Evolutionary conservation across 352 stramenopile genomes (phyloP), one percentile per base, ranked within the genome.

Genomic region (Phytophthora pistaciae): DNA sequence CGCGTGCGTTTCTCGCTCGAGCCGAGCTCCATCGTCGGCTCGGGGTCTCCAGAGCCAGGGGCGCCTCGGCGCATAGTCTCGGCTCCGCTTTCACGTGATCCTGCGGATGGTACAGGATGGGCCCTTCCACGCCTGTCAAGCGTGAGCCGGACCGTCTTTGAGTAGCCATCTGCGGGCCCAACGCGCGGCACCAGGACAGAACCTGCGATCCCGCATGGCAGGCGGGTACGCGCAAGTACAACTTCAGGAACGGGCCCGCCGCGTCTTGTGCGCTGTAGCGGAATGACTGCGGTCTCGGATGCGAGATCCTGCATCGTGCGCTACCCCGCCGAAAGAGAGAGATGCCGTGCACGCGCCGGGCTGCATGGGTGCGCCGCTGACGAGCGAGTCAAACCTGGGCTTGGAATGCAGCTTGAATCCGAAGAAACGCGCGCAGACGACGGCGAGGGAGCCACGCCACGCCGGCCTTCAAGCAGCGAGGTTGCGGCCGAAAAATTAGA

Each of bases 91-190:
- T 50, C 36, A 52, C 36, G 38, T 56, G 65, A 72, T 72, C 56
- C 65, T 60, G 48, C 21, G 40, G 44, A 50, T 50, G 42, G 42
- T 50, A 21, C 42, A 20, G 42, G 18, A 48, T 44, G 46, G 53
- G 65, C 31, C 13, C 58, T 62, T 62, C 46, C 56, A 60, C 49
- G 48, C 66, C 40, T 63, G 62, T 56, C 62, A 60, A 70, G 33
- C 56, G 27, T 62, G 57, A 59, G 18, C 25, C n/a, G 58, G n/a
- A 48, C 54, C 38, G 60, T 58, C 60, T 62, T 70, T 74, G 60
- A 62, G 54, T 74, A 64, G 42, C 60, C 66, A 74, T 70, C 60
- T 74, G 66, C 60, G 38, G 65, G 11, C 31, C 42, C 21, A 68
- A 68, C 58, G 66, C 31, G 60, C 48, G 40, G 27, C 52, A 57